Evolutionary conservation across 305 asterid species (phyloP).

Genomic region (Fraxinus baroniana): DNA sequence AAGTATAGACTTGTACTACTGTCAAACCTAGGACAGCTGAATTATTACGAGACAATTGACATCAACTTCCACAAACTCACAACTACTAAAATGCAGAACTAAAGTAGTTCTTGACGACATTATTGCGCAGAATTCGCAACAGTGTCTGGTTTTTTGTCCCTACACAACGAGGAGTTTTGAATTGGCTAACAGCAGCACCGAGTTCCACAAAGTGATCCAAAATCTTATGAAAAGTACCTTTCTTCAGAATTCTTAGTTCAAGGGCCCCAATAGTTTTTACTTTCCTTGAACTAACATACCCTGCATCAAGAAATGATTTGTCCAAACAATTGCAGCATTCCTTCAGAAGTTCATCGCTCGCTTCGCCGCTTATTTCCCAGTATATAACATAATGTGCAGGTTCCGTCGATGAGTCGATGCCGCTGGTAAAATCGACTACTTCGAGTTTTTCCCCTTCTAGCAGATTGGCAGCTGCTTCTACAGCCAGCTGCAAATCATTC

Average conservation of each 20-base stretch:
- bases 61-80: background rate
- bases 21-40: background rate
- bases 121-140: conserved; percentile 53
- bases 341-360: conserved; percentile 44
- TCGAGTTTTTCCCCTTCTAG: conserved; percentile 62
- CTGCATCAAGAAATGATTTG: conserved; percentile 65
- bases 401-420: conserved; percentile 45
- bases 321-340: conserved; percentile 90
- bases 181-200: conserved; percentile 95
- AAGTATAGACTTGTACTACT: background rate
- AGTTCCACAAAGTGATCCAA: conserved; percentile 74
- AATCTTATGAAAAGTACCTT: conserved; percentile 79
- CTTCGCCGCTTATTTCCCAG: conserved; percentile 77
- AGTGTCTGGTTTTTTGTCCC: conserved; percentile 52
- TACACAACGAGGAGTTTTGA: conserved; percentile 88
- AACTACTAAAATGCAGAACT: conserved; percentile 52
- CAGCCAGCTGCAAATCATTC: conserved; percentile 79
- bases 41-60: background rate
- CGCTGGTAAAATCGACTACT: conserved; percentile 85
- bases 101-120: conserved; percentile 57
- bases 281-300: conserved; percentile 71
- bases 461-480: conserved; percentile 60
- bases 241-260: conserved; percentile 62
- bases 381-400: conserved; percentile 77
- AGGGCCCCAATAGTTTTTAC: conserved; percentile 53